phyloP scores from a whole-genome alignment of 345 rosid species.

The Dipteronia dyeriana region DNA sequence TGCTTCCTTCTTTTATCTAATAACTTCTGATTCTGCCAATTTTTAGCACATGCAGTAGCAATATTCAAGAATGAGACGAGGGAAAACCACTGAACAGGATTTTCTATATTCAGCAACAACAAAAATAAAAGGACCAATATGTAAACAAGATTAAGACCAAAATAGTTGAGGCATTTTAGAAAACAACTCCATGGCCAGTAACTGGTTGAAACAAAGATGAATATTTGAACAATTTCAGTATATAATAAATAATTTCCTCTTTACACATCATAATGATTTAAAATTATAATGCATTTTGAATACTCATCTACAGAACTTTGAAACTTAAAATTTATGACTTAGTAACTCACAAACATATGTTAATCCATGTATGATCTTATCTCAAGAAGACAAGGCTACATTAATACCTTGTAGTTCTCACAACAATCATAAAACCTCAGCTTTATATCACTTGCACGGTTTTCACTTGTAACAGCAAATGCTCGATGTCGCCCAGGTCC shows the following conservation, averaged over 20 bases:
- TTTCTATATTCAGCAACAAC: neutral
- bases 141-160: neutral
- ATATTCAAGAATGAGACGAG: neutral
- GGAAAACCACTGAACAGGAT: neutral
- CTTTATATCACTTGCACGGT: constrained; percentile 83
- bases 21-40: neutral
- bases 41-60: neutral
- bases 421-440: constrained; percentile 85
- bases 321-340: neutral
- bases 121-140: neutral
- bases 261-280: neutral
- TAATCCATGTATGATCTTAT: neutral
- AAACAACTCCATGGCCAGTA: neutral
- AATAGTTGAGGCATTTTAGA: neutral
- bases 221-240: neutral
- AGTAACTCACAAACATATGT: neutral
- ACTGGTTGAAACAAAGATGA: neutral
- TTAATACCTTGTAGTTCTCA: constrained; percentile 79
- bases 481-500: constrained; percentile 84
- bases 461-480: constrained; percentile 86
- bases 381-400: neutral
- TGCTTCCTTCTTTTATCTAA: neutral
- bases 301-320: neutral
- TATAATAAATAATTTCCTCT: neutral
- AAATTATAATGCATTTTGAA: neutral